Evolutionary conservation across 768 basidiomycete species (phyloP).

Genomic region (Mycena polygramma): DNA sequence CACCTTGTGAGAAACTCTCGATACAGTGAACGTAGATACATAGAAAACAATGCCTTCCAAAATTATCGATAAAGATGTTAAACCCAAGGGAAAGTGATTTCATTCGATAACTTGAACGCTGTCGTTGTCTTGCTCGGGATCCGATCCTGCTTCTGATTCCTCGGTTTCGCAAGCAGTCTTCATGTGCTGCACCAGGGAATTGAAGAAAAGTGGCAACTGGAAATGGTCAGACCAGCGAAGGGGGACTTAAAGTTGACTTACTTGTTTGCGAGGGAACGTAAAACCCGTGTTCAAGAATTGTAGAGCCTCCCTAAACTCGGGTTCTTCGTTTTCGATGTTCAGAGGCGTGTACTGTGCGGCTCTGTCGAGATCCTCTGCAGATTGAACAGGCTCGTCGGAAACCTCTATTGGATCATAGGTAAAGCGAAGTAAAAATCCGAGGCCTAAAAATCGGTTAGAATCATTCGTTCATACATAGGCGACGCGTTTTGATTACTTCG

Average conservation of each 20-base stretch:
- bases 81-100: neutral
- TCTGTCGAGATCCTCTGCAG: constrained; percentile 55
- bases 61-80: neutral
- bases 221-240: neutral
- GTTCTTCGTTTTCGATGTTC: constrained; percentile 71
- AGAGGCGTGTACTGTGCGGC: constrained; percentile 74
- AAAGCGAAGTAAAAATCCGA: constrained; percentile 71
- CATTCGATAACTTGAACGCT: constrained; percentile 29
- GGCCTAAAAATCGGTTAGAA: constrained; percentile 53
- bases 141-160: constrained; percentile 11
- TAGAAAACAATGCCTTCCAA: neutral
- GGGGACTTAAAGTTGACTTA: neutral
- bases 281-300: constrained; percentile 75
- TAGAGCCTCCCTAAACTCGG: constrained; percentile 68
- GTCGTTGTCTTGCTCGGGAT: neutral
- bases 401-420: constrained; percentile 55
- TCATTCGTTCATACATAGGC: neutral
- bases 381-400: constrained; percentile 44
- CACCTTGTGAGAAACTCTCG: constrained; percentile 11
- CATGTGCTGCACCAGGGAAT: constrained; percentile 30
- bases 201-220: constrained; percentile 36
- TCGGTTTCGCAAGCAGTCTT: constrained; percentile 32
- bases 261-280: constrained; percentile 75
- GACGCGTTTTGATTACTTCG: constrained; percentile 50
- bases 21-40: constrained; percentile 30